Conservation (phyloP, 2,329 filamentous ascomycete genomes). For the Pyricularia pennisetigena region DNA sequence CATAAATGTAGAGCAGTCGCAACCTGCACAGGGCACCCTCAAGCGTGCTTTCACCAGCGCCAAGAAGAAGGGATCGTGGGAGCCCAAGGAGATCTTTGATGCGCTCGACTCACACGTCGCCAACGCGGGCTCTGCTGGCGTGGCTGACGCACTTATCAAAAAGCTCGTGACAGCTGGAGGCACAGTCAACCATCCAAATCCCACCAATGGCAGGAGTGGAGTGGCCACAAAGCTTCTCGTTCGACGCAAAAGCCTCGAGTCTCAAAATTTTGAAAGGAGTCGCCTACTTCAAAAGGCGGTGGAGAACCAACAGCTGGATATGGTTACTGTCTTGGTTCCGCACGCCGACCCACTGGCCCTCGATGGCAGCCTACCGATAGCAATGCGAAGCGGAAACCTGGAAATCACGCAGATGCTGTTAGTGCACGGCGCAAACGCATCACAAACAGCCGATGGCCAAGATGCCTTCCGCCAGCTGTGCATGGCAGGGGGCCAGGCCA, state of each 20-base stretch:
- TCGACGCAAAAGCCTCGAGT: constrained; percentile 38
- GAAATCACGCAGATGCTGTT: constrained; percentile 37
- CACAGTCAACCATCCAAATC: constrained; percentile 28
- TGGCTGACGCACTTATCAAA: constrained; percentile 44
- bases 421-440: constrained; percentile 37
- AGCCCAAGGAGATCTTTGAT: constrained; percentile 41
- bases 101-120: constrained; percentile 38
- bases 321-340: constrained; percentile 42
- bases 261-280: constrained; percentile 31
- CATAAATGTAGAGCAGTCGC: constrained; percentile 18
- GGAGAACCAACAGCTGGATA: constrained; percentile 44
- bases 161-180: constrained; percentile 39
- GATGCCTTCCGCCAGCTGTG: constrained; percentile 45
- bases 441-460: constrained; percentile 37
- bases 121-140: constrained; percentile 38
- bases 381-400: constrained; percentile 32
- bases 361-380: constrained; percentile 37
- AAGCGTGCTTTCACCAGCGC: constrained; percentile 31
- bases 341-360: constrained; percentile 41
- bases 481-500: constrained; percentile 30
- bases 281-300: constrained; percentile 36
- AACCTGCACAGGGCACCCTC: constrained; percentile 17
- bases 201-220: neutral
- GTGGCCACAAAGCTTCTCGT: constrained; percentile 34
- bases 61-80: constrained; percentile 39